phyloP scores from a whole-genome alignment of 805 yeast species.

The Hyphopichia homilentoma region DNA sequence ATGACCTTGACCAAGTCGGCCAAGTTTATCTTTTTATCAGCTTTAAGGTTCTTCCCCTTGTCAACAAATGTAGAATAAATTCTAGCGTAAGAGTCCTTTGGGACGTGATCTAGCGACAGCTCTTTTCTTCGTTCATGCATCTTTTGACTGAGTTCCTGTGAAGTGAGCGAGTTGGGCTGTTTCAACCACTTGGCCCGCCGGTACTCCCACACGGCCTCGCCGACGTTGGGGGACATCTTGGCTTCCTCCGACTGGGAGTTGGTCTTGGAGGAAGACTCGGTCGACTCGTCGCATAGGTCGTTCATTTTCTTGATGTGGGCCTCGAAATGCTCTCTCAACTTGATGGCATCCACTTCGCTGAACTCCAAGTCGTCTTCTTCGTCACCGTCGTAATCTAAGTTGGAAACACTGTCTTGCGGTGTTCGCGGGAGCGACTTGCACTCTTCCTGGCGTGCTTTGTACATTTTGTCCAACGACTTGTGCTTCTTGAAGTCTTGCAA shows the following conservation, averaged over 20 bases:
- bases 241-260: background rate
- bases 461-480: constrained; percentile 31
- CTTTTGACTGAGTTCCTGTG: constrained; percentile 3
- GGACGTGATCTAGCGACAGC: constrained; percentile 30
- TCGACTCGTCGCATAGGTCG: constrained; percentile 1
- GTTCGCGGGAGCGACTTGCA: no score
- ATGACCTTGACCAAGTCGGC: constrained; percentile 67
- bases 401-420: constrained; percentile 5
- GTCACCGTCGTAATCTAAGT: constrained; percentile 8
- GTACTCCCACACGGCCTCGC: constrained; percentile 63
- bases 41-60: constrained; percentile 62
- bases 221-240: constrained; percentile 40
- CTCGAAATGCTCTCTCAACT: constrained; percentile 29
- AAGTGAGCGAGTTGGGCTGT: constrained; percentile 8
- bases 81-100: constrained; percentile 50
- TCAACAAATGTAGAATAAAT: constrained; percentile 70
- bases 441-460: constrained; percentile 15
- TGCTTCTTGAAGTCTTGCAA: constrained; percentile 27
- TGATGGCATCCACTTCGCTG: constrained; percentile 23
- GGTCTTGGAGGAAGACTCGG: constrained; percentile 6
- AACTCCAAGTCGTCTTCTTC: constrained; percentile 11
- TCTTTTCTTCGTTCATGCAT: constrained; percentile 8
- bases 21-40: constrained; percentile 61
- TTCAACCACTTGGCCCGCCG: constrained; percentile 67
- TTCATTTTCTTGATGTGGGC: constrained; percentile 12